These are phyloP conservation scores for Tremellales sp. DNA, from an alignment of 1,284 basidiomycete genomes.

Conservation along the genomic window DNA sequence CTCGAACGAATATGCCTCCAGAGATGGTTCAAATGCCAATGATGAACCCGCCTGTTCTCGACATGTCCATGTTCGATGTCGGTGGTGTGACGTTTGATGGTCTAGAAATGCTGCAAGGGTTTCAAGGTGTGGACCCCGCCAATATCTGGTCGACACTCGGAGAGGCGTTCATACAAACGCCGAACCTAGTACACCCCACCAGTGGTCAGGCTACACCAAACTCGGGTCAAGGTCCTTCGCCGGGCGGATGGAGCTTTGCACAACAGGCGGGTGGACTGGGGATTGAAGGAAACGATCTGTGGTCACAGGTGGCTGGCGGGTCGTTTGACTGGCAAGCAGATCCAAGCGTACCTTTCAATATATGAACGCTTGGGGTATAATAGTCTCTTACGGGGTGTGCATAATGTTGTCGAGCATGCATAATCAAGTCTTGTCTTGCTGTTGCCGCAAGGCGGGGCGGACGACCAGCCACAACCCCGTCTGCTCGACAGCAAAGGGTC, in stretches of 20 bases:
- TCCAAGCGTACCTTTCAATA: conserved; percentile 45
- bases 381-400: too few species aligned
- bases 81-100: conserved; percentile 45
- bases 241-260: conserved; percentile 1
- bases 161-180: background rate
- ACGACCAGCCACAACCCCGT: background rate
- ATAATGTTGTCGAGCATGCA: too few species aligned
- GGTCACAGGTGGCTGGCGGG: conserved; percentile 40
- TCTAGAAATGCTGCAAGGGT: conserved; percentile 43
- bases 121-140: conserved; percentile 21
- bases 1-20: conserved; percentile 15
- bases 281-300: conserved; percentile 23
- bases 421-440: too few species aligned
- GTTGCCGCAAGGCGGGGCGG: too few species aligned
- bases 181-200: conserved; percentile 1
- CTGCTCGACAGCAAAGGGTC: background rate
- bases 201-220: conserved; percentile 14
- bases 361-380: too few species aligned
- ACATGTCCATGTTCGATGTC: conserved; percentile 28
- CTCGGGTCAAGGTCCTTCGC: conserved; percentile 1
- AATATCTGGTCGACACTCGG: conserved; percentile 27
- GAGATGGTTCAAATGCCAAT: background rate
- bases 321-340: conserved; percentile 45
- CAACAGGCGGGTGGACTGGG: background rate
- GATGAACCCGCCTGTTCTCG: background rate